phyloP scores from a whole-genome alignment of 495 filamentous ascomycete species.

The Xylaria nigripes region DNA sequence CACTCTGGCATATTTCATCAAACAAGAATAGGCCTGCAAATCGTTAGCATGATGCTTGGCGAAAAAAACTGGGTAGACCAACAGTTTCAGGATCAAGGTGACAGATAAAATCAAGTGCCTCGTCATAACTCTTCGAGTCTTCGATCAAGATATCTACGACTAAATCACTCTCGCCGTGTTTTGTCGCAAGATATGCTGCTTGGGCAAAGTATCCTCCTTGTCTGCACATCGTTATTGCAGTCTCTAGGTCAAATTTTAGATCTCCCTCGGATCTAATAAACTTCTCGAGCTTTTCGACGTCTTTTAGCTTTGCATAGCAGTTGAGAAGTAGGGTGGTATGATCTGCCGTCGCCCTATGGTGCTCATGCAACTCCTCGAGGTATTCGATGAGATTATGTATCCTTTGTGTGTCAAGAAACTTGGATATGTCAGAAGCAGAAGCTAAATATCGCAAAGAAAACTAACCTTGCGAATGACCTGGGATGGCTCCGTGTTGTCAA shows the following conservation, averaged over 20 bases:
- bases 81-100: slow-evolving; percentile 75
- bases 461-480: slow-evolving; percentile 83
- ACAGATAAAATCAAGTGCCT: slow-evolving; percentile 87
- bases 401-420: slow-evolving; percentile 90
- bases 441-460: slow-evolving; percentile 2
- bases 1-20: slow-evolving; percentile 93
- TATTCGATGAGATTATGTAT: slow-evolving; percentile 98
- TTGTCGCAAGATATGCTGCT: slow-evolving; percentile 88
- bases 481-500: slow-evolving; percentile 89
- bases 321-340: slow-evolving; percentile 92
- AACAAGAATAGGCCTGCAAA: slow-evolving; percentile 66
- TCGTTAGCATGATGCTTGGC: slow-evolving; percentile 19
- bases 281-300: slow-evolving; percentile 86
- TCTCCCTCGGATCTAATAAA: slow-evolving; percentile 96
- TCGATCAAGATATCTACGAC: slow-evolving; percentile 94
- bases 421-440: slow-evolving; percentile 17
- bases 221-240: slow-evolving; percentile 93
- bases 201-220: slow-evolving; percentile 98
- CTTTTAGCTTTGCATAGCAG: slow-evolving; percentile 95
- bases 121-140: slow-evolving; percentile 78
- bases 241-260: slow-evolving; percentile 93
- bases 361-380: slow-evolving; percentile 91
- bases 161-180: slow-evolving; percentile 87
- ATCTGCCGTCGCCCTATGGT: slow-evolving; percentile 87
- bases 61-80: not conserved